Base-by-base conservation (phyloP, 2,329 filamentous ascomycete species). In the Claviceps humidiphila region DNA sequence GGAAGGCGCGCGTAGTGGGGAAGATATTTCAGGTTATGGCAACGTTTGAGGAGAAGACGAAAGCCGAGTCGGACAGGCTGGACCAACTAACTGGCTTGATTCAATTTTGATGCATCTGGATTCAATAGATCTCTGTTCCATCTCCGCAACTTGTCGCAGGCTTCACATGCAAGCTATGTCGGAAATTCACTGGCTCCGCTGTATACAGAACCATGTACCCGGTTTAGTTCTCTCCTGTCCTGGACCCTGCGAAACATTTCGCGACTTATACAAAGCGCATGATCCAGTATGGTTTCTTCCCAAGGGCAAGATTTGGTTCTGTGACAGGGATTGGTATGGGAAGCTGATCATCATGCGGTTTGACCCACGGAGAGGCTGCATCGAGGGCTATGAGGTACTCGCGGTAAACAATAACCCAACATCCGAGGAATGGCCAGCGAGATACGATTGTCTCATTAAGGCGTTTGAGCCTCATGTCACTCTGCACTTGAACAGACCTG, bases 231-330 rank as follows among this genome's bases (percentile, higher is more conserved):
- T 89, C 30, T 66, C 68, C 1, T 72, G 74, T 1, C 73, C 82
- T 0, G 74, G 73, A 6, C 82, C 84, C 6, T 82, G 77, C 60
- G 59, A 69, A 2, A 82, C 74, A 24, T 95, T 83, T 67, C 80
- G 79, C 53, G 76, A 85, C 26, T 77, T 95, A 2, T 95, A 86
- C 64, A 71, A 76, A 43, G 75, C 82, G 20, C 86, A 93, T 63
- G 78, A 93, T 57, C 84, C 85, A 0, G 81, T 84, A 60, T 96
- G 90, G 90, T 95, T 95, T 61, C 73, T 96, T 1, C 75, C 87
- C 0, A 81, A 78, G 49, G 74, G 87, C 63, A 90, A 87, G 66
- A 72, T 96, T 56, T 96, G 90, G 90, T 91, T 95, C 62, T 79
- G 81, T 54, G 88, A 95, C 65, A 76, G 74, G 2, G 77, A 82